Base-by-base conservation (phyloP, 73 alveolate species). In the Paramecium sexaurelia region DNA sequence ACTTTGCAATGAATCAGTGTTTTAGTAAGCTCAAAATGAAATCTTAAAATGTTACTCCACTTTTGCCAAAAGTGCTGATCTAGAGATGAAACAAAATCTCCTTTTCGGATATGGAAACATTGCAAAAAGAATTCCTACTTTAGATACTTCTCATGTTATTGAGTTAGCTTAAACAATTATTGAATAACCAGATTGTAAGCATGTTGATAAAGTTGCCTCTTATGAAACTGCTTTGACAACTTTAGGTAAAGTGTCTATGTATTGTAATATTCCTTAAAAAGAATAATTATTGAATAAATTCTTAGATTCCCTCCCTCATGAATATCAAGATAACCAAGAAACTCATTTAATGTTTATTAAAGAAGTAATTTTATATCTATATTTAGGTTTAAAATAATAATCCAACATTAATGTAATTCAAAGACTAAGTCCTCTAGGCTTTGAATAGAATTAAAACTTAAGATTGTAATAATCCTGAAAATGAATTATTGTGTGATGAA, bases 161-260 rank as follows among this genome's bases (percentile, higher is more conserved):
- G 73, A 78, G 22, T 40, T 78, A 43, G 90, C 90, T 7, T 17
- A 17, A 39, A 17, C 68, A 39, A 78, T 78, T 15, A 78, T 78
- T 19, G 71, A 39, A 10, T 24, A 43, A 17, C 73, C 69, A 19
- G 90, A 78, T 40, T 41, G 68, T 43, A 78, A 78, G 19, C 40
- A 39, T 24, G 29, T 20, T 41, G 90, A 78, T 78, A 39, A 78
- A 41, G 68, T 78, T 1, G 90, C 75, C 8, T 39, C 90, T 2
- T 78, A 78, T 78, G 90, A 78, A 78, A 78, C 90, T 13, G 90
- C 90, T 13, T 78, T 78, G 47, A 78, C 90, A 10, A 78, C 90
- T 45, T n/a, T 78, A 10, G 90, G 90, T 40, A 78, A 78, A 39
- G 32, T 78, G 8, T 39, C 61, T 3, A 78, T 78, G 75, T 78